phyloP scores from a whole-genome alignment of 192 early-diverging fungal species.

The Pecoramyces ruminantium region DNA sequence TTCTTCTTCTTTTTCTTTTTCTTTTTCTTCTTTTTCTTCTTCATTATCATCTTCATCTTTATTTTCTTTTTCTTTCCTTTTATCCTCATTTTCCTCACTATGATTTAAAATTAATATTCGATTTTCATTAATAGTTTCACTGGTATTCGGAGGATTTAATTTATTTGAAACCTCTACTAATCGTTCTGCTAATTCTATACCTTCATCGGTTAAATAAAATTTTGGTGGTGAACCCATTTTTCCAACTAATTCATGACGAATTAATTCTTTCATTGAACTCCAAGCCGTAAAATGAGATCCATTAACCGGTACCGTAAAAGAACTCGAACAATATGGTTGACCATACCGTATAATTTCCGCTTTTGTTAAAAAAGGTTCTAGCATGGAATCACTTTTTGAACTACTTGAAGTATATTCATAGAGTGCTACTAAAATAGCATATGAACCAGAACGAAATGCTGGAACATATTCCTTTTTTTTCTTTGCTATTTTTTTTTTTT shows the following conservation, averaged over 20 bases:
- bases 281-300: conserved; percentile 54
- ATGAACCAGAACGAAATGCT: conserved; percentile 54
- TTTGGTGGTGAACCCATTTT: conserved; percentile 35
- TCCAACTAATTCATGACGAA: conserved; percentile 46
- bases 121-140: background rate
- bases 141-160: background rate
- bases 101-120: background rate
- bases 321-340: conserved; percentile 46
- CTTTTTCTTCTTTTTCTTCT: no score
- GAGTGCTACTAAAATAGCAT: conserved; percentile 60
- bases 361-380: conserved; percentile 36
- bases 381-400: background rate
- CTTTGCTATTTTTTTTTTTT: background rate
- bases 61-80: no score
- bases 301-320: conserved; percentile 32
- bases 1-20: no score
- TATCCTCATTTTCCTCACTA: background rate
- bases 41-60: no score
- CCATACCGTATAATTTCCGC: conserved; percentile 43
- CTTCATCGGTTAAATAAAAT: conserved; percentile 57
- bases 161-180: conserved; percentile 19
- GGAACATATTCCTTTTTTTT: conserved; percentile 50
- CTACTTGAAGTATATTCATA: conserved; percentile 15
- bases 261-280: conserved; percentile 55
- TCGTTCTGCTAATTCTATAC: conserved; percentile 32